phyloP scores from a whole-genome alignment of 1,139 yeast species.

The Candida neerlandica region DNA sequence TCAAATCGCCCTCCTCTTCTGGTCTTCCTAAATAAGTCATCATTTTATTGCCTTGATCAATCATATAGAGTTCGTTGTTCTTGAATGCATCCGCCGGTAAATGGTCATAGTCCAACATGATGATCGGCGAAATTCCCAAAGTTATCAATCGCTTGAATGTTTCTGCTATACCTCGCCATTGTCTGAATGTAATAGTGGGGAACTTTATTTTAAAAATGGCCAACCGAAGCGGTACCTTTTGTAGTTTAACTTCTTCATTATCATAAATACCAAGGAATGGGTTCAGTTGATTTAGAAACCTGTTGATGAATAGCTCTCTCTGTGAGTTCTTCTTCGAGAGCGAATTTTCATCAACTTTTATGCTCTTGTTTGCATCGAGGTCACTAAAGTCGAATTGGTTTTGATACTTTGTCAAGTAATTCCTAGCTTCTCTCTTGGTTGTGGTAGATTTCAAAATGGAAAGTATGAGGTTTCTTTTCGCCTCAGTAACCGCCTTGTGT shows the following conservation, averaged over 20 bases:
- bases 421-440: slow-evolving; percentile 73
- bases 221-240: slow-evolving; percentile 49
- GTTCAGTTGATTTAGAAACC: slow-evolving; percentile 40
- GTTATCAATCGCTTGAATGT: slow-evolving; percentile 51
- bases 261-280: slow-evolving; percentile 39
- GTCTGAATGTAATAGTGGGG: slow-evolving; percentile 29
- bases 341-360: slow-evolving; percentile 14
- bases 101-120: slow-evolving; percentile 40
- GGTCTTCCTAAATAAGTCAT: slow-evolving; percentile 28
- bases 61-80: slow-evolving; percentile 34
- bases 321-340: slow-evolving; percentile 31
- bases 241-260: slow-evolving; percentile 27
- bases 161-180: slow-evolving; percentile 48
- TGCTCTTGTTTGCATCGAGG: slow-evolving; percentile 15
- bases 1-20: slow-evolving; percentile 27
- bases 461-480: slow-evolving; percentile 57
- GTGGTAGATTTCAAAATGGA: slow-evolving; percentile 75
- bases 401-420: slow-evolving; percentile 63
- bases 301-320: slow-evolving; percentile 40
- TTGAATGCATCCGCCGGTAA: slow-evolving; percentile 30
- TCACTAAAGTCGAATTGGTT: slow-evolving; percentile 38
- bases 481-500: slow-evolving; percentile 35
- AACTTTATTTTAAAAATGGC: slow-evolving; percentile 54
- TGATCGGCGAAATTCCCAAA: slow-evolving; percentile 48
- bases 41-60: slow-evolving; percentile 36